Conservation (phyloP, 352 stramenopile species). For the Phytopythium vexans region DNA sequence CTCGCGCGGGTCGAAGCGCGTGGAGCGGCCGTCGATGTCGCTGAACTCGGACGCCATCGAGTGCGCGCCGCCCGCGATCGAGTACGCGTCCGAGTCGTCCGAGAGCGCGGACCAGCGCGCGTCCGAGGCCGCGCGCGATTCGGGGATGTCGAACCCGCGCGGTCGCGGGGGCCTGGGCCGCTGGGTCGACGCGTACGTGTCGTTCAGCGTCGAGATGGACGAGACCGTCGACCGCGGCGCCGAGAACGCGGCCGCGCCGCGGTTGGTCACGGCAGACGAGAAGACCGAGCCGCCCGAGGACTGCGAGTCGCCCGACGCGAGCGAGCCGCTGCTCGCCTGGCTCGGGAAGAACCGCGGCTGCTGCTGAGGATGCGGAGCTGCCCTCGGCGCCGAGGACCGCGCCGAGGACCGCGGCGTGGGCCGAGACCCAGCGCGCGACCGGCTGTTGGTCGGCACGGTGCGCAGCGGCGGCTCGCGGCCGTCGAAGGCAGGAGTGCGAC, state of each 20-base stretch:
- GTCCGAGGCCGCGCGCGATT: too few relatives aligned
- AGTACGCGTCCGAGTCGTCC: background rate
- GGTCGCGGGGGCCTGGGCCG: too few relatives aligned
- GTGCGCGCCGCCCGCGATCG: slow-evolving; percentile 3
- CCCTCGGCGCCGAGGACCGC: slow-evolving; percentile 1
- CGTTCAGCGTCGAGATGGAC: background rate
- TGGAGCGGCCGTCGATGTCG: slow-evolving; percentile 6
- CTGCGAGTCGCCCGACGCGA: slow-evolving; percentile 2
- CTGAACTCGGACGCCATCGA: slow-evolving; percentile 8
- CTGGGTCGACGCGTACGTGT: background rate
- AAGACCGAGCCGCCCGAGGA: slow-evolving; percentile 7
- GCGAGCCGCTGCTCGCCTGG: too few relatives aligned
- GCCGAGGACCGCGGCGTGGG: background rate
- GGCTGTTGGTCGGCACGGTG: background rate
- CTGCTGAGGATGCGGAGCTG: slow-evolving; percentile 1
- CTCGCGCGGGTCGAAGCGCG: slow-evolving; percentile 7
- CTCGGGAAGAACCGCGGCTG: background rate
- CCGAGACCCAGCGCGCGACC: background rate
- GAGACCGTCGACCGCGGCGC: background rate
- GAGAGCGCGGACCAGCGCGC: slow-evolving; percentile 3
- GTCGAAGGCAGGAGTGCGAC: background rate
- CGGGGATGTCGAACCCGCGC: too few relatives aligned
- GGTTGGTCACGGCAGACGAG: slow-evolving; percentile 4
- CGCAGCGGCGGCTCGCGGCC: background rate
- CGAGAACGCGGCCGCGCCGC: slow-evolving; percentile 4